Evolutionary conservation across 176 grass and related monocot species (phyloP).

Genomic region (Otatea glauca): DNA sequence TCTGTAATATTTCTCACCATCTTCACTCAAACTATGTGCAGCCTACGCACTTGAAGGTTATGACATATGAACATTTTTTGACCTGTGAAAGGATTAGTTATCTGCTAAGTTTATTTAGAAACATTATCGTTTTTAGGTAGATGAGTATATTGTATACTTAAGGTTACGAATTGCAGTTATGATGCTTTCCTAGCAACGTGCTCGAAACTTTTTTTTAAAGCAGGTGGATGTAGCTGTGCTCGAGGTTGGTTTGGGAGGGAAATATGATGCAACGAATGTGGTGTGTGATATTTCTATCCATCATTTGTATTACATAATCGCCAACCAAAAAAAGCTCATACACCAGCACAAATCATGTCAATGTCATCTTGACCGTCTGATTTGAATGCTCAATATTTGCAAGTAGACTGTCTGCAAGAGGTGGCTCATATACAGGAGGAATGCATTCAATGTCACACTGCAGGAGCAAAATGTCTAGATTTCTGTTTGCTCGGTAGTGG

Average conservation of each 20-base stretch:
- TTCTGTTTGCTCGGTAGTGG: too few species aligned
- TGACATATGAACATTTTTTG: neutral
- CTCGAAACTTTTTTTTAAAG: slow-evolving; percentile 37
- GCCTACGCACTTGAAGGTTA: neutral
- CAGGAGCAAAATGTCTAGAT: too few species aligned
- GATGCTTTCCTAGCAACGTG: slow-evolving; percentile 2
- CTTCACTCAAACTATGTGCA: slow-evolving; percentile 18
- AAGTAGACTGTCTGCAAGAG: slow-evolving; percentile 10
- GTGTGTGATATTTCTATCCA: slow-evolving; percentile 53
- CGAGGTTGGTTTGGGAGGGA: slow-evolving; percentile 97
- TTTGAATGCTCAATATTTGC: slow-evolving; percentile 26
- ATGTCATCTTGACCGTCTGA: slow-evolving; percentile 12
- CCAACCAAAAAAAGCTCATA: slow-evolving; percentile 31
- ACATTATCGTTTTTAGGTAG: neutral
- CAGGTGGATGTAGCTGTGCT: slow-evolving; percentile 95
- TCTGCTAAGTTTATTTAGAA: slow-evolving; percentile 33
- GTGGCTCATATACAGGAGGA: too few species aligned
- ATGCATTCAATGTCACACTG: too few species aligned
- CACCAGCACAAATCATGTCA: neutral
- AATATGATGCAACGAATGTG: slow-evolving; percentile 95
- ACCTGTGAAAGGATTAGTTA: neutral
- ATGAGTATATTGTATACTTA: slow-evolving; percentile 11
- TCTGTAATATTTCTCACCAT: slow-evolving; percentile 13
- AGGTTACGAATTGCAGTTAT: neutral
- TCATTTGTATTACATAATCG: neutral